These are phyloP conservation scores for Bruguiera sexangula DNA, from an alignment of 345 rosid genomes.

Conservation along the genomic window DNA sequence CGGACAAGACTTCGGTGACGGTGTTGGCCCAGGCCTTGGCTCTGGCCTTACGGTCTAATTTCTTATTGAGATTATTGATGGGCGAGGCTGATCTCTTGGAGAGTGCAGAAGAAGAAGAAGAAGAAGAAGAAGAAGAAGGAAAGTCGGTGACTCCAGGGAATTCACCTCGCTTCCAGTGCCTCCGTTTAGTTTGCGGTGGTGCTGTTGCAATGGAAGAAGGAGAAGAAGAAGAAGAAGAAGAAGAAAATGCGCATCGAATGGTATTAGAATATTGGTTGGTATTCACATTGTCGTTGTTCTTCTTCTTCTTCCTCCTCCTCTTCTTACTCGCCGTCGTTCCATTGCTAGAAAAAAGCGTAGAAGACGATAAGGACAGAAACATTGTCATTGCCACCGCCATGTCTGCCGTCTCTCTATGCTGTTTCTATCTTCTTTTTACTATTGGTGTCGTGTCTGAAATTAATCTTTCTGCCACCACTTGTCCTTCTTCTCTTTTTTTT, in stretches of 20 bases:
- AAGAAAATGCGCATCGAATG: slow-evolving; percentile 6
- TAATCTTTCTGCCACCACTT: no score
- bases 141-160: slow-evolving; percentile 63
- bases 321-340: no score
- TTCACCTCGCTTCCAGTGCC: slow-evolving; percentile 75
- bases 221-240: slow-evolving; percentile 27
- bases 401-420: neutral
- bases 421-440: no score
- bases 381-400: slow-evolving; percentile 20
- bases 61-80: slow-evolving; percentile 69
- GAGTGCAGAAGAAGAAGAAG: slow-evolving; percentile 12
- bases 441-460: no score
- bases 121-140: slow-evolving; percentile 11
- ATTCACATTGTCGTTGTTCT: no score
- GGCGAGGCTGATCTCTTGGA: slow-evolving; percentile 40
- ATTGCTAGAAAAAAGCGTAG: neutral
- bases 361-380: slow-evolving; percentile 60
- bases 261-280: no score
- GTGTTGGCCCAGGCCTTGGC: slow-evolving; percentile 79
- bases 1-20: slow-evolving; percentile 77
- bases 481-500: no score
- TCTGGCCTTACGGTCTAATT: slow-evolving; percentile 51
- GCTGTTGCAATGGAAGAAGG: neutral
- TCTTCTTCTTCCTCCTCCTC: no score
- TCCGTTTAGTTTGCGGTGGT: slow-evolving; percentile 32